Conservation (phyloP, 1,139 yeast genomes). For the Lizanozyma gosingica region DNA sequence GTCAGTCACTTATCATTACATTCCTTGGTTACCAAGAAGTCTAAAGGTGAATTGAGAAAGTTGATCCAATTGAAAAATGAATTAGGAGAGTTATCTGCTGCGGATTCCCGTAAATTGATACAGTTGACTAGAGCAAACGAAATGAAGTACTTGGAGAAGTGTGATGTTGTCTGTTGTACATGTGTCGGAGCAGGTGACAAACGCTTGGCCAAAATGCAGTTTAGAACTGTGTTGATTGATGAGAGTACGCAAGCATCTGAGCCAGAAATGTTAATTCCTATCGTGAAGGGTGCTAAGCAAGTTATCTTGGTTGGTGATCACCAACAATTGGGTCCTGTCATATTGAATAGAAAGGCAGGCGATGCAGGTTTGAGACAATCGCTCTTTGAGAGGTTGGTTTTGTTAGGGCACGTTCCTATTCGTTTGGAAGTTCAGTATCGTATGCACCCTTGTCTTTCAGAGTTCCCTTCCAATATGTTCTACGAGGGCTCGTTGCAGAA, state of each 20-base stretch:
- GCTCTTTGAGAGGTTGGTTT: constrained; percentile 73
- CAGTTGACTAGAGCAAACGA: constrained; percentile 42
- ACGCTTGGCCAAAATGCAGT: constrained; percentile 45
- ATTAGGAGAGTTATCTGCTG: constrained; percentile 58
- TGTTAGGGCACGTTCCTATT: constrained; percentile 80
- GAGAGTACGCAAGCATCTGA: constrained; percentile 94
- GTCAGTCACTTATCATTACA: constrained; percentile 48
- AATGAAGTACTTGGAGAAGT: constrained; percentile 38
- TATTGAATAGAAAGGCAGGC: constrained; percentile 69
- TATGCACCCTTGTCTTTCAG: constrained; percentile 86
- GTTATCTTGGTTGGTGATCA: constrained; percentile 91
- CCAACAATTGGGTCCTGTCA: constrained; percentile 90
- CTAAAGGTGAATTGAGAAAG: constrained; percentile 51
- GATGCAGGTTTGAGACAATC: constrained; percentile 84
- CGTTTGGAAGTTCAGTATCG: constrained; percentile 89
- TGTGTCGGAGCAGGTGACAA: constrained; percentile 88
- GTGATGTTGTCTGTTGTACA: constrained; percentile 83
- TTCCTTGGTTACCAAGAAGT: constrained; percentile 32
- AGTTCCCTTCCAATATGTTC: constrained; percentile 85
- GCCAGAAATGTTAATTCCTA: constrained; percentile 84
- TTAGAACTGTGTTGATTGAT: constrained; percentile 77
- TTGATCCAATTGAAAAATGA: constrained; percentile 51
- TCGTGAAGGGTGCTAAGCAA: constrained; percentile 83
- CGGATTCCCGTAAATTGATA: constrained; percentile 41
- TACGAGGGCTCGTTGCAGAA: constrained; percentile 90